phyloP scores from a whole-genome alignment of 129 eudicot species.

The Oenanthe sinensis region DNA sequence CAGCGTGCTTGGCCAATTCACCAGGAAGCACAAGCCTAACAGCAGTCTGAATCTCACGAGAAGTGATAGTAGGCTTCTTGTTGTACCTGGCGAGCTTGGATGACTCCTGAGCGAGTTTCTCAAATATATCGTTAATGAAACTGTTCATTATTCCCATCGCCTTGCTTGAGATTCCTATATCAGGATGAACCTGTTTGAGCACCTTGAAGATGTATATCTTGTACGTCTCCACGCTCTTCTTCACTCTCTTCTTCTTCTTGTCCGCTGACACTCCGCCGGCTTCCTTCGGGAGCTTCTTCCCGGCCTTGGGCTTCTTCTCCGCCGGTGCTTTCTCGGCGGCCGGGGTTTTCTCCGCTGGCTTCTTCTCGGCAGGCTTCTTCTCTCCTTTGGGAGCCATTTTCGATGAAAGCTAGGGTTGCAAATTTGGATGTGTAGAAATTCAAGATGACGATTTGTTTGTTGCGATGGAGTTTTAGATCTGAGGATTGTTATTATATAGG shows the following conservation, averaged over 20 bases:
- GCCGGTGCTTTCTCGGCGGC: conserved; percentile 47
- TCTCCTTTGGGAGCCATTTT: conserved; percentile 66
- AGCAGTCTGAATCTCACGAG: conserved; percentile 63
- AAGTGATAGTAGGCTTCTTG: conserved; percentile 72
- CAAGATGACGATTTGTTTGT: neutral
- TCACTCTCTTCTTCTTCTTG: conserved; percentile 63
- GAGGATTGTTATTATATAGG: conserved; percentile 7
- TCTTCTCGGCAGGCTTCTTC: conserved; percentile 57
- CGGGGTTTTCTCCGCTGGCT: conserved; percentile 41
- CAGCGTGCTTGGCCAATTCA: conserved; percentile 70
- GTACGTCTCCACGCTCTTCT: conserved; percentile 69
- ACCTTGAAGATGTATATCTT: conserved; percentile 84
- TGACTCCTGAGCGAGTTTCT: conserved; percentile 62
- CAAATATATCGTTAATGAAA: conserved; percentile 61
- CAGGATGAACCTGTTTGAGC: conserved; percentile 61
- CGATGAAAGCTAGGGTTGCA: neutral
- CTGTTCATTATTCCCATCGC: conserved; percentile 76
- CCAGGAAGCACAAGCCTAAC: conserved; percentile 66
- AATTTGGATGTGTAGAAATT: neutral
- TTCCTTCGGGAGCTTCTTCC: conserved; percentile 59
- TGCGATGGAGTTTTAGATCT: neutral
- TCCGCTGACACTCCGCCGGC: conserved; percentile 37
- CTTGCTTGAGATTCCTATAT: conserved; percentile 59
- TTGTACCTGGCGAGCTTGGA: conserved; percentile 61
- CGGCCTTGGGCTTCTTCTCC: conserved; percentile 71